Evolutionary conservation across 2,329 filamentous ascomycete genomes (phyloP).

Genomic region (Amesomyces nigricolor): DNA sequence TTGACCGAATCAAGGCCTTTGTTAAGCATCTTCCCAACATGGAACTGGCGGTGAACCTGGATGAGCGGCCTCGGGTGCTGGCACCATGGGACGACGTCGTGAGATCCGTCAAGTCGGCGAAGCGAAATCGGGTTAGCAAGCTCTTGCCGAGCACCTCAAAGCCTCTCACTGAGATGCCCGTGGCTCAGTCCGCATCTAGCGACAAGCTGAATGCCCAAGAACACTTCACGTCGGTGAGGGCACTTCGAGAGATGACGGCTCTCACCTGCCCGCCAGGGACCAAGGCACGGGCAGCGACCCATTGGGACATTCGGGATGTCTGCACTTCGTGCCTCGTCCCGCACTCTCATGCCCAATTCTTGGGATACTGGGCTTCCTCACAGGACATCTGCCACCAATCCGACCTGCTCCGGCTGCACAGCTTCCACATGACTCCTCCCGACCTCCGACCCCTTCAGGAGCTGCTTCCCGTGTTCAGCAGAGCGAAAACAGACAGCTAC

Average conservation of each 20-base stretch:
- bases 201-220: neutral
- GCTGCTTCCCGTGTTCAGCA: conserved; percentile 69
- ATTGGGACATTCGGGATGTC: conserved; percentile 59
- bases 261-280: conserved; percentile 57
- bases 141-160: conserved; percentile 47
- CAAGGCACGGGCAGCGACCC: conserved; percentile 49
- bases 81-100: conserved; percentile 61
- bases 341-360: conserved; percentile 62
- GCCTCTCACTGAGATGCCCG: conserved; percentile 14
- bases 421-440: conserved; percentile 63
- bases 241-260: conserved; percentile 37
- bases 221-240: conserved; percentile 25
- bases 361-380: conserved; percentile 59
- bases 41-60: conserved; percentile 76
- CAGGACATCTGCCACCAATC: conserved; percentile 70
- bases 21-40: conserved; percentile 71
- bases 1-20: conserved; percentile 67
- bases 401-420: conserved; percentile 67
- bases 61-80: conserved; percentile 68
- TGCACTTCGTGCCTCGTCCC: conserved; percentile 58
- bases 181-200: neutral
- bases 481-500: conserved; percentile 66
- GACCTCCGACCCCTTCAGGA: conserved; percentile 56
- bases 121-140: conserved; percentile 34
- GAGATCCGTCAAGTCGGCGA: conserved; percentile 29